Evolutionary conservation across 2,329 filamentous ascomycete species (phyloP).

Genomic region (Trichoderma lentiforme): DNA sequence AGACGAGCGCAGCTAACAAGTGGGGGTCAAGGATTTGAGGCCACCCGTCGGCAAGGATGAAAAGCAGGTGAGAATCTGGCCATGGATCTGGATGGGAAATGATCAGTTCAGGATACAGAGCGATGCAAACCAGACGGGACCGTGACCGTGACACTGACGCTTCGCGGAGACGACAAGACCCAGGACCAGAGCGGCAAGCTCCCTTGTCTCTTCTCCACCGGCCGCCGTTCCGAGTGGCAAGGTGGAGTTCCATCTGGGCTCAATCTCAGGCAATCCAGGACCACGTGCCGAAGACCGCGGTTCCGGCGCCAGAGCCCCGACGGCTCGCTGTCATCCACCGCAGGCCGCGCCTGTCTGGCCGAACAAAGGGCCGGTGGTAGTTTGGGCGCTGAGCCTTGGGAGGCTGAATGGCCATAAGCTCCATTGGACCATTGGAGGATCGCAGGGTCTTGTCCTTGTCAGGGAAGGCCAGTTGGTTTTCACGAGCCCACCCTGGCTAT

Average conservation of each 20-base stretch:
- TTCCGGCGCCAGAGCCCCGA: slow-evolving; percentile 1
- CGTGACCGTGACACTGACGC: not conserved
- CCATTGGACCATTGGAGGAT: not conserved
- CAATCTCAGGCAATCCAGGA: slow-evolving; percentile 16
- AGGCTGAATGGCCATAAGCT: not conserved
- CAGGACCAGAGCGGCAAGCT: not conserved
- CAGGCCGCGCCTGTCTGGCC: slow-evolving; percentile 1
- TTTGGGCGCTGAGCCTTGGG: not conserved
- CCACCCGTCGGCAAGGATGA: not conserved
- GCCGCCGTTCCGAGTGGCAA: not conserved
- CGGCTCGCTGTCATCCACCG: not conserved
- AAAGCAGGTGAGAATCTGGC: not conserved
- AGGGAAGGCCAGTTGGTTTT: slow-evolving; percentile 20
- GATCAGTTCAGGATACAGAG: not conserved
- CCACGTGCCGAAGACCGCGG: slow-evolving; percentile 1
- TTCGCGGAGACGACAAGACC: not conserved
- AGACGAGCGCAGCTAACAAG: not conserved
- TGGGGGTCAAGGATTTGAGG: slow-evolving; percentile 3
- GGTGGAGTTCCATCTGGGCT: slow-evolving; percentile 13
- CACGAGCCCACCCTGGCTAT: slow-evolving; percentile 18
- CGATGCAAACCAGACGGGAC: not conserved
- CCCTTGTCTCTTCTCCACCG: not conserved
- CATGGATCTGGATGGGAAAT: not conserved
- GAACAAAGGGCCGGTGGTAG: slow-evolving; percentile 3
- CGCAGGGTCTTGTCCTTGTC: not conserved